Evolutionary conservation across 2,329 filamentous ascomycete species (phyloP).

Genomic region (Monosporascus sp.): DNA sequence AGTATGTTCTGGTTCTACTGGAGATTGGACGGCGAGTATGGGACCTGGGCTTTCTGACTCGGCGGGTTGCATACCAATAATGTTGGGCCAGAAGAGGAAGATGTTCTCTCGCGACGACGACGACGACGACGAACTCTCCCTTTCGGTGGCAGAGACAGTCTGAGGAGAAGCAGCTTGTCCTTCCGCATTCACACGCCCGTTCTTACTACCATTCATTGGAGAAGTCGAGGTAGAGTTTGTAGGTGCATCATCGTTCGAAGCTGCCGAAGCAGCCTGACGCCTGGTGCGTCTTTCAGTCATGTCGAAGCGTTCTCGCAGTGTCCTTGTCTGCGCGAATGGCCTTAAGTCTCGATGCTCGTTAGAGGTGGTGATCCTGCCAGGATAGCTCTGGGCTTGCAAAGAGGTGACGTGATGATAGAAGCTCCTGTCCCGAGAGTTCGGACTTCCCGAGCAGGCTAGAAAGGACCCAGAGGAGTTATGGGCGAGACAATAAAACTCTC

Average conservation of each 20-base stretch:
- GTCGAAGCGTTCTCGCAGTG: background rate
- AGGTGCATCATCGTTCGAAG: constrained; percentile 15
- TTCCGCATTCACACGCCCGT: background rate
- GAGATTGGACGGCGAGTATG: no score
- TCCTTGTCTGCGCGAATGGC: background rate
- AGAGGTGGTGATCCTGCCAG: no score
- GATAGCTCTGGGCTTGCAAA: background rate
- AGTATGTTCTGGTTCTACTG: no score
- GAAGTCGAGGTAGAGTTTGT: constrained; percentile 8
- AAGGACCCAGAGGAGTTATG: no score
- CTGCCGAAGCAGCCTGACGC: constrained; percentile 20
- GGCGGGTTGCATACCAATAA: constrained; percentile 58
- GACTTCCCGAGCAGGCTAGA: no score
- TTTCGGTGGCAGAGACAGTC: constrained; percentile 27
- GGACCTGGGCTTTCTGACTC: no score
- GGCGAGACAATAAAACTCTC: no score
- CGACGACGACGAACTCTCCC: constrained; percentile 30
- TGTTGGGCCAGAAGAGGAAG: constrained; percentile 75
- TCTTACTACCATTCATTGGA: constrained; percentile 40
- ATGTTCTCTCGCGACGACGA: constrained; percentile 59
- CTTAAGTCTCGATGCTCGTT: background rate
- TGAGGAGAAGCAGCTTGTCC: background rate
- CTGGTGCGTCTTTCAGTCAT: constrained; percentile 24
- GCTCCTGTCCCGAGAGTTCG: no score
- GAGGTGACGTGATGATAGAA: background rate